phyloP scores from a whole-genome alignment of 106 monocot species.

The Allium fistulosum region DNA sequence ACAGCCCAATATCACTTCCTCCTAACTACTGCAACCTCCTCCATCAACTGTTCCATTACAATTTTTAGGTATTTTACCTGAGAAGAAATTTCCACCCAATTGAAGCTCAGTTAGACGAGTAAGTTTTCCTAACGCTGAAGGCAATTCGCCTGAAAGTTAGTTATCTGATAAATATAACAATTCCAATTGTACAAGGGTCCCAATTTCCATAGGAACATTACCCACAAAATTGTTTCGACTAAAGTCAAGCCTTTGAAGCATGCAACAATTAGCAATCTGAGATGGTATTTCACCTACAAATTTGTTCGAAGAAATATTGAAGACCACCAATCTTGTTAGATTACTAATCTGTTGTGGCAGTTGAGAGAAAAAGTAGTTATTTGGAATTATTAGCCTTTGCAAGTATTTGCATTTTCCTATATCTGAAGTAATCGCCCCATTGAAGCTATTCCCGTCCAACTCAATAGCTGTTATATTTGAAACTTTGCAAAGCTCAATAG shows the following conservation, averaged over 20 bases:
- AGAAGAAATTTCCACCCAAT: conserved; percentile 82
- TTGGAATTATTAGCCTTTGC: conserved; percentile 61
- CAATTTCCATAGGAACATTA: conserved; percentile 50
- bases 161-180: conserved; percentile 74
- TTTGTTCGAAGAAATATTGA: conserved; percentile 81
- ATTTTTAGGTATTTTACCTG: conserved; percentile 62
- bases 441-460: conserved; percentile 73
- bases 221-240: conserved; percentile 65
- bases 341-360: conserved; percentile 73
- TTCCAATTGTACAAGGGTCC: conserved; percentile 67
- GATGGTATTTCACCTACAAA: conserved; percentile 53
- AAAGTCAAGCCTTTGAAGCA: conserved; percentile 81
- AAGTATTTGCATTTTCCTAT: conserved; percentile 63
- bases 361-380: conserved; percentile 60
- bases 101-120: conserved; percentile 76
- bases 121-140: conserved; percentile 65
- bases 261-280: conserved; percentile 54
- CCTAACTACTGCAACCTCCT: too few relatives aligned
- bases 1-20: too few relatives aligned
- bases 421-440: conserved; percentile 72
- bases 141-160: conserved; percentile 54
- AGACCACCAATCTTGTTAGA: conserved; percentile 59
- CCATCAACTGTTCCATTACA: too few relatives aligned
- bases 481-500: conserved; percentile 61
- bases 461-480: conserved; percentile 62